Conservation (phyloP, 768 basidiomycete genomes). For the Cyclocybe aegerita region DNA sequence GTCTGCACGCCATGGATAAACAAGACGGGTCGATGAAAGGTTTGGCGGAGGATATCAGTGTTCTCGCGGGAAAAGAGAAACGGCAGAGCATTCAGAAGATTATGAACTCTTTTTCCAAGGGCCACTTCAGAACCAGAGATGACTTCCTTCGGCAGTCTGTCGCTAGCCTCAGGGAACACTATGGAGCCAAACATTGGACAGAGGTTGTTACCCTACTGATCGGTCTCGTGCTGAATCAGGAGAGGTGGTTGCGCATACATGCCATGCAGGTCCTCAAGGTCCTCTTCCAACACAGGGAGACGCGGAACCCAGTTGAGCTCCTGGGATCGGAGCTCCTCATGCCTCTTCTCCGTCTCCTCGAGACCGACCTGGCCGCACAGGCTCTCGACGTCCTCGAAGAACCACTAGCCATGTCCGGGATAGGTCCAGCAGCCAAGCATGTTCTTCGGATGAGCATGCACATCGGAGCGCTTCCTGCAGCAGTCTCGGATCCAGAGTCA, state of each 20-base stretch:
- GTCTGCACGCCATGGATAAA: constrained; percentile 77
- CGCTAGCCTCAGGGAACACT: constrained; percentile 82
- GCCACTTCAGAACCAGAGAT: constrained; percentile 87
- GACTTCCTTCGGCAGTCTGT: constrained; percentile 93
- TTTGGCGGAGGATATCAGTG: constrained; percentile 73
- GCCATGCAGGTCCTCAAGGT: constrained; percentile 87
- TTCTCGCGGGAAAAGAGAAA: constrained; percentile 70
- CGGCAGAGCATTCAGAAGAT: constrained; percentile 82
- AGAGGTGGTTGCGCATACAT: constrained; percentile 80
- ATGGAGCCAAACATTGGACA: constrained; percentile 71
- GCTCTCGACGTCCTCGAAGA: constrained; percentile 95
- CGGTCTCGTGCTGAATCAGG: constrained; percentile 79
- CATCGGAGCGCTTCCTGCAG: constrained; percentile 36
- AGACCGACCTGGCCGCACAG: constrained; percentile 79
- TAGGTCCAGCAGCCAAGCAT: constrained; percentile 76
- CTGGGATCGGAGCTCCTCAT: constrained; percentile 87
- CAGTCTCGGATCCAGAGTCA: constrained; percentile 41
- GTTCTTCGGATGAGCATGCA: constrained; percentile 94
- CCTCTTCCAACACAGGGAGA: constrained; percentile 83
- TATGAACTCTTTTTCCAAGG: constrained; percentile 86
- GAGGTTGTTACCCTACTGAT: constrained; percentile 85
- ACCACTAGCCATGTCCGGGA: constrained; percentile 76
- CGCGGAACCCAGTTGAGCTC: constrained; percentile 67
- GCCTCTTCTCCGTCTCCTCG: constrained; percentile 87
- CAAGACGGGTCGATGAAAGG: constrained; percentile 59